Evolutionary conservation across 2,329 filamentous ascomycete species (phyloP), one percentile per base, ranked within the genome.

Genomic region (Diaporthe ilicicola): DNA sequence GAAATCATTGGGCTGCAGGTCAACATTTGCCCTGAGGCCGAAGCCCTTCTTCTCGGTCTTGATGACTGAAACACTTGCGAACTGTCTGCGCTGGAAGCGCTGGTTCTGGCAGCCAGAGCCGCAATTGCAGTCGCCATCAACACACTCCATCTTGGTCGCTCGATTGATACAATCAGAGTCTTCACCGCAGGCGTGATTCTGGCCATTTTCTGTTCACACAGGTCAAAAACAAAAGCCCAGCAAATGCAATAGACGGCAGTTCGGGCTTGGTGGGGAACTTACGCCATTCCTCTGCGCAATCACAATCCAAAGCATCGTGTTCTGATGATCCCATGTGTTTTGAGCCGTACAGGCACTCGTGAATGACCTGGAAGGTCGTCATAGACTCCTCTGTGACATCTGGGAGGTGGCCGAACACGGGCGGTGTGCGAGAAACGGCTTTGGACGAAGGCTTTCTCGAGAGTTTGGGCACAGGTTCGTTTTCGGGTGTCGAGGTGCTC

Each of bases 151-250:
- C 82, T 98, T 98, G 71, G 95, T 98, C 70, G 94, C 93, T 77
- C 96, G 93, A 82, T 99, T 99, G 86, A 99, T 99, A 83, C 96
- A 99, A 81, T 98, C 95, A 19, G 95, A 97, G 81, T 98, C 94
- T 77, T 98, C 95, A 75, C 94, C 95, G 81, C 96, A 99, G 62
- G 96, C 95, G 82, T 92, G 83, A 81, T 99, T 99, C 74, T 83
- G 81, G 73, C 88, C 87, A 79, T 90, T 84, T 44, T 82, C 90
- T 92, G 77, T 24, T 75, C 27, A 54, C 39, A 65, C 76, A 74
- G 15, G 64, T 59, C 22, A 51, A 24, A 59, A 61, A 48, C 34
- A 37, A 71, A 37, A 27, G 67, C 24, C 73, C 39, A 72, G 65
- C 76, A 70, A 76, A 75, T 72, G 56, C 69, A 37, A 32, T n/a